phyloP scores from a whole-genome alignment of 345 rosid genomes.

The Salix koriyanagi region DNA sequence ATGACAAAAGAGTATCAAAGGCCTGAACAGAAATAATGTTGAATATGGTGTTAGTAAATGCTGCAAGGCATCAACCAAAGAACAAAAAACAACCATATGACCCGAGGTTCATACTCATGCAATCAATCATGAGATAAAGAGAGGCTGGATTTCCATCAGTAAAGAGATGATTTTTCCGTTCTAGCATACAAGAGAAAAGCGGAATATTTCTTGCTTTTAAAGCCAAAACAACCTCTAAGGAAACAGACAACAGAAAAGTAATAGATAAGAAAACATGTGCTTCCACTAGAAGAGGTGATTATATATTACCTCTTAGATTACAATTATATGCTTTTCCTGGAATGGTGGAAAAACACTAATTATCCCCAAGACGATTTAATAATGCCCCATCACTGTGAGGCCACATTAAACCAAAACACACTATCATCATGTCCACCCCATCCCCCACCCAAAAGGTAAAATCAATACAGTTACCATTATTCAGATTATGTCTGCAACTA shows the following conservation, averaged over 20 bases:
- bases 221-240: background rate
- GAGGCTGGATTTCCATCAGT: background rate
- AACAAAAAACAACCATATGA: background rate
- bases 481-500: background rate
- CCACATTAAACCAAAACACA: background rate
- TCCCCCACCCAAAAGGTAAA: background rate
- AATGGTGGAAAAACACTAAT: background rate
- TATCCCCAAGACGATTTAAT: background rate
- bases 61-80: background rate
- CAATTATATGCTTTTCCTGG: background rate
- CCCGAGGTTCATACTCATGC: background rate
- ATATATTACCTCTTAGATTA: background rate
- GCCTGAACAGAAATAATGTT: constrained; percentile 43
- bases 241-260: background rate
- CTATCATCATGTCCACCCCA: background rate
- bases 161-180: background rate
- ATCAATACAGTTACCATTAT: background rate
- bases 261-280: background rate
- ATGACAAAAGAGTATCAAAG: constrained; percentile 73
- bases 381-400: background rate
- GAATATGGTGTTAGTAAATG: background rate
- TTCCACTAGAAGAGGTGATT: background rate
- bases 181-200: background rate
- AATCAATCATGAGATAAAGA: background rate
- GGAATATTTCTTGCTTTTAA: background rate